A percentile compares a stretch with the other conserved stretches of the same genome.
phyloP scores from a whole-genome alignment of 2,329 filamentous ascomycete genomes.

The Trichoderma polysporum region DNA sequence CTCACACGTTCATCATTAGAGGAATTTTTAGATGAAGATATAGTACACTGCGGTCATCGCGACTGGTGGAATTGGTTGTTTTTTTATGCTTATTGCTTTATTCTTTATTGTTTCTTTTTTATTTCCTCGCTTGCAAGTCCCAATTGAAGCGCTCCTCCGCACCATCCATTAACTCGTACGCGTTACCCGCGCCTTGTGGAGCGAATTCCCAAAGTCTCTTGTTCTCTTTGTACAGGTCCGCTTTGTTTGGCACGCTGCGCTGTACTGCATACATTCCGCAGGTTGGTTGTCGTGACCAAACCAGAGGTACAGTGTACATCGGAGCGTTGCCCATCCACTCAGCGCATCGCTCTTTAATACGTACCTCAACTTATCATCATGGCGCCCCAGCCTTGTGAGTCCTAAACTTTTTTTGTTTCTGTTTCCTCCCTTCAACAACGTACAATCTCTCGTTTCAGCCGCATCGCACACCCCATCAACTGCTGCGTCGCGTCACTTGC shows the following conservation, averaged over 20 bases:
- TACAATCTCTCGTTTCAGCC: not conserved
- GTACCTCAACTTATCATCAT: slow-evolving; percentile 25
- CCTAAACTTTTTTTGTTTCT: not conserved
- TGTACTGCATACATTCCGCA: slow-evolving; percentile 13
- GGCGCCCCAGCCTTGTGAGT: slow-evolving; percentile 34
- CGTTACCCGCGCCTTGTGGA: slow-evolving; percentile 18
- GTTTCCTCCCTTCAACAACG: slow-evolving; percentile 9
- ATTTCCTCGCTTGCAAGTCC: not conserved
- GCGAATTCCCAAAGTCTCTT: slow-evolving; percentile 6
- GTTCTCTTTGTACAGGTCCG: not conserved
- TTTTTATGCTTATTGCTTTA: not conserved
- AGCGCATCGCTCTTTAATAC: slow-evolving; percentile 1
- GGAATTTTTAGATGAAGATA: not conserved
- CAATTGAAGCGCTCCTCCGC: not conserved
- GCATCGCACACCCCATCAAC: not conserved
- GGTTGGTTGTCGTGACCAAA: not conserved
- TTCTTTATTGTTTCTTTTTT: not conserved
- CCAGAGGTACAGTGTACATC: slow-evolving; percentile 6
- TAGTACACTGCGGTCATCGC: not conserved
- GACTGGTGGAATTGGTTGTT: not conserved
- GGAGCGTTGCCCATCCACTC: not conserved
- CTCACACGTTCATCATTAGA: not conserved
- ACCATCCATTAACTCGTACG: not conserved
- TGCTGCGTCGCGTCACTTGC: not conserved
- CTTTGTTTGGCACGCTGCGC: slow-evolving; percentile 4